Evolutionary conservation across 2,329 filamentous ascomycete genomes (phyloP), one percentile per base, ranked within the genome.

Genomic region (Diaporthe batatas): DNA sequence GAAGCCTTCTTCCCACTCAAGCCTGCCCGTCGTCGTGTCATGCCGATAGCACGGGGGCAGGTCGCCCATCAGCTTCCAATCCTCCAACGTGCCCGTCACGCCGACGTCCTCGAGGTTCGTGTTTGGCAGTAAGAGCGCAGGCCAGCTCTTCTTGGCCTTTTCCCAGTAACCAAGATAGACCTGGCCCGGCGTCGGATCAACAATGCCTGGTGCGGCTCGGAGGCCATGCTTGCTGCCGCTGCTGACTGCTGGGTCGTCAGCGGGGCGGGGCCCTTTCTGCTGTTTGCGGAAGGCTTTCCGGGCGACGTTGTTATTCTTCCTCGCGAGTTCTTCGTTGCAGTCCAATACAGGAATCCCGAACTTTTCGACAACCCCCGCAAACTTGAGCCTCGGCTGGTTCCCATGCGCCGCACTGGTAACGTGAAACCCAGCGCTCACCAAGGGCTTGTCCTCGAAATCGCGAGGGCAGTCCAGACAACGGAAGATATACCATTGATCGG

Each of bases 391-490:
- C 12, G 23, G 23, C 36, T 62, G 58, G 14, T 12, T 11, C 14
- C 58, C 58, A 47, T 62, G 58, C 25, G 3, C n/a, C 23, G 4
- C 23, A 12, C 58, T 32, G 16, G 8, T 2, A 18, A 62, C 16
- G 47, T 62, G 58, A 62, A 39, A 29, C 23, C 39, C 58, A 32
- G 23, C 58, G 44, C n/a, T 32, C 5, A 6, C 11, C 58, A 62
- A 47, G 39, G 58, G 58, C 3, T 14, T 62, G 58, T 62, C 18
- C 16, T 47, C 32, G 23, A 62, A 62, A 32, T 62, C 23, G 39
- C 16, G 39, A 62, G 58, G 58, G 58, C 58, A 62, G 8, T 62
- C 14, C 58, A 47, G 58, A 23, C 58, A 62, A 47, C 39, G 58
- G 39, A 62, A 32, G 44, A 62, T 62, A 14, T 62, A 62, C 58